Percentiles rank a stretch among this genome's conserved stretches.
Conservation (phyloP, 2,329 filamentous ascomycete genomes). For the Aspergillus japonicus region DNA sequence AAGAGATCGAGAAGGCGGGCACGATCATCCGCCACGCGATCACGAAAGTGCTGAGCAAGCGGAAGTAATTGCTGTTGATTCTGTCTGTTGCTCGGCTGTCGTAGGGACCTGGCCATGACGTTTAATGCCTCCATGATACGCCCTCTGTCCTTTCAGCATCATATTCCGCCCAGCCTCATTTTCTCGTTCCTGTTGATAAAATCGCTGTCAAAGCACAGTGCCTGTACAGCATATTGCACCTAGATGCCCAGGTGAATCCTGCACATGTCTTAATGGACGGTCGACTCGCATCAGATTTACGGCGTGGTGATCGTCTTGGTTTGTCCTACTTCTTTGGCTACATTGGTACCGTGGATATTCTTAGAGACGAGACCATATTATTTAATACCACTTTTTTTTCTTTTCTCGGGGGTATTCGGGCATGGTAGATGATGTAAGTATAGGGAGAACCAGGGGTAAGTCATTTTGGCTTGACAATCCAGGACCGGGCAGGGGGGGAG, state of each 20-base stretch:
- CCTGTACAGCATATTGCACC: constrained; percentile 16
- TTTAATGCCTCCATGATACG: constrained; percentile 16
- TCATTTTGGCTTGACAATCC: background rate
- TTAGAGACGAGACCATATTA: constrained; percentile 18
- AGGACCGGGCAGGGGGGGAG: background rate
- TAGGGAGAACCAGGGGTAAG: constrained; percentile 4
- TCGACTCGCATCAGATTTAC: background rate
- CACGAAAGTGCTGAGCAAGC: constrained; percentile 76
- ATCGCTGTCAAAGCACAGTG: constrained; percentile 6
- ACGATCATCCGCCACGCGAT: constrained; percentile 85
- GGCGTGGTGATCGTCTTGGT: background rate
- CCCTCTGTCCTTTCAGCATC: constrained; percentile 1
- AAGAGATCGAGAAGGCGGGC: constrained; percentile 94
- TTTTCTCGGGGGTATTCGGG: background rate
- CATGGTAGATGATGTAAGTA: background rate
- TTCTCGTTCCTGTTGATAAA: constrained; percentile 8
- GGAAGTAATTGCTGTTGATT: constrained; percentile 39
- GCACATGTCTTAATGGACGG: background rate
- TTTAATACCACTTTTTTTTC: constrained; percentile 14
- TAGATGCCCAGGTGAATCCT: constrained; percentile 3
- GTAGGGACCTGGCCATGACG: constrained; percentile 12
- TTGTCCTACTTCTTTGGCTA: background rate
- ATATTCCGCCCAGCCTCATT: constrained; percentile 1
- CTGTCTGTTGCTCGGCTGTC: constrained; percentile 5
- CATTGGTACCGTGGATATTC: constrained; percentile 14